Conservation (phyloP, 805 yeast species). For the Yarrowia hollandica region DNA sequence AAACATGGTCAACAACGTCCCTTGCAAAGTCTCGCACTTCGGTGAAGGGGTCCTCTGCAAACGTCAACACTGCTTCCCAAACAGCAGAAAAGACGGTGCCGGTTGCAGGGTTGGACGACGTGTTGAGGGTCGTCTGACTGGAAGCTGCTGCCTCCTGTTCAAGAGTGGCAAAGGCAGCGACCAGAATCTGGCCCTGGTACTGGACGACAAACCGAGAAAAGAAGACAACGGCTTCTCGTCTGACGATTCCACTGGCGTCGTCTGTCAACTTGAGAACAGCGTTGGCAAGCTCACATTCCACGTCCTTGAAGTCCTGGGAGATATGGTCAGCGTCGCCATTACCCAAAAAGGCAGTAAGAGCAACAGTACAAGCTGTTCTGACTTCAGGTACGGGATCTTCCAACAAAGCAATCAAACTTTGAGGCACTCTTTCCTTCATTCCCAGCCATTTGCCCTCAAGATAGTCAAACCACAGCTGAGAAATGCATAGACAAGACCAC, state of each 20-base stretch:
- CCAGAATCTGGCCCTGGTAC: slow-evolving; percentile 72
- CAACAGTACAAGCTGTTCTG: slow-evolving; percentile 75
- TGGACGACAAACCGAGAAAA: slow-evolving; percentile 71
- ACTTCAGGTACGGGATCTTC: slow-evolving; percentile 95
- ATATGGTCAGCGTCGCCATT: slow-evolving; percentile 33
- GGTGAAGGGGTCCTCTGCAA: slow-evolving; percentile 83
- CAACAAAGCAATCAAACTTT: slow-evolving; percentile 56
- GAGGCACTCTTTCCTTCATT: slow-evolving; percentile 61
- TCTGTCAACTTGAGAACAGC: slow-evolving; percentile 66
- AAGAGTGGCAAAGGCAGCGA: slow-evolving; percentile 81
- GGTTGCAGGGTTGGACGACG: slow-evolving; percentile 64
- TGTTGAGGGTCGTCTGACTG: slow-evolving; percentile 59
- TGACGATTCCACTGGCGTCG: slow-evolving; percentile 87
- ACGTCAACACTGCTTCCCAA: slow-evolving; percentile 80
- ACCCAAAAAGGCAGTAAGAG: slow-evolving; percentile 68
- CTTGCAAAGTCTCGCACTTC: slow-evolving; percentile 76
- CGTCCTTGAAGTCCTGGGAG: slow-evolving; percentile 31
- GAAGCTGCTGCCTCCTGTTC: slow-evolving; percentile 72
- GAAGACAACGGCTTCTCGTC: slow-evolving; percentile 79
- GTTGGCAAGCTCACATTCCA: slow-evolving; percentile 59
- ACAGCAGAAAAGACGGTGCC: slow-evolving; percentile 82
- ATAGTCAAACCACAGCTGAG: slow-evolving; percentile 72
- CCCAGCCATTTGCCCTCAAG: slow-evolving; percentile 74
- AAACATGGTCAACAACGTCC: slow-evolving; percentile 69
- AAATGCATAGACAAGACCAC: slow-evolving; percentile 81